These are phyloP conservation scores for Wickerhamomyces sydowiorum DNA, from an alignment of 805 yeast genomes.

Conservation along the genomic window DNA sequence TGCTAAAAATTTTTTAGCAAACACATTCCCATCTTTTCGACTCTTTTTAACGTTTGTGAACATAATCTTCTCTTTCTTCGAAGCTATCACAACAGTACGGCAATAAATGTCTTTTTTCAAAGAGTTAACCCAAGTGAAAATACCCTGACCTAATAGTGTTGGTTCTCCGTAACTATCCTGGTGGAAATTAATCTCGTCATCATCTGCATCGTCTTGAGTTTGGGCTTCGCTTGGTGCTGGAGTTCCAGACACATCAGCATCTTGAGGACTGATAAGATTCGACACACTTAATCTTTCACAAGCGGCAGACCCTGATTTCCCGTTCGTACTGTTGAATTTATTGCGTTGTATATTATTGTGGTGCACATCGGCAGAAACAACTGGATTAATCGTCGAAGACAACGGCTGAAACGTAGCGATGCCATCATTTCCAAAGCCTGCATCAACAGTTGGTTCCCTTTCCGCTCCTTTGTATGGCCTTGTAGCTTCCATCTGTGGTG, in stretches of 20 bases:
- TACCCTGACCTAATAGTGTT: constrained; percentile 13
- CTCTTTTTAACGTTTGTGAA: neutral
- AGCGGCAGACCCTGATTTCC: no score
- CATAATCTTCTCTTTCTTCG: constrained; percentile 1
- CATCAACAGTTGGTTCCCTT: no score
- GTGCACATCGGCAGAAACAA: no score
- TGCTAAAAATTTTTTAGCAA: neutral
- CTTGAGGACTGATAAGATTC: neutral
- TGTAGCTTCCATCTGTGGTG: no score
- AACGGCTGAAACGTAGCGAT: no score
- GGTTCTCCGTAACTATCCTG: constrained; percentile 2
- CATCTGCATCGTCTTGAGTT: neutral
- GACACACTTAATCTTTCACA: neutral
- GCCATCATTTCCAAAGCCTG: no score
- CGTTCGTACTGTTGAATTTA: no score
- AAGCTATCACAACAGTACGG: constrained; percentile 9
- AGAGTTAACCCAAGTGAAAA: constrained; percentile 20
- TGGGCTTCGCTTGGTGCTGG: neutral
- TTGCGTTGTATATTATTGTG: no score
- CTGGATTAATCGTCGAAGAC: no score
- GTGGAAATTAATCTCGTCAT: constrained; percentile 10
- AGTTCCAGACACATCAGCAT: neutral
- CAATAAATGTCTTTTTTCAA: constrained; percentile 19
- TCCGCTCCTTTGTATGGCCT: no score
- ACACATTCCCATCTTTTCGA: neutral